Base-by-base conservation (phyloP, 208 protist genomes). In the Acanthamoeba comandoni region DNA sequence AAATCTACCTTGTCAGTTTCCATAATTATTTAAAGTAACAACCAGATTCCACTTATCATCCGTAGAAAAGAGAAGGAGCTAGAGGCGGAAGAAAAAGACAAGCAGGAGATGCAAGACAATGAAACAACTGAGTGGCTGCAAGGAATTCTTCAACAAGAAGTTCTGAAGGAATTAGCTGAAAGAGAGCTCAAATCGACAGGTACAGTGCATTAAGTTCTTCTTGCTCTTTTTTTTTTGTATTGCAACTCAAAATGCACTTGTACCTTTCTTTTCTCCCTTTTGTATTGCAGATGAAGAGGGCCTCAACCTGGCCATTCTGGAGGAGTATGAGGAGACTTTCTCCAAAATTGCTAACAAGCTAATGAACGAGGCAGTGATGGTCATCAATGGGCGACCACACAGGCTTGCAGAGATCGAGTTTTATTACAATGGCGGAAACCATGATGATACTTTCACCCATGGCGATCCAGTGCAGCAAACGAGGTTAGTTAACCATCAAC, bases 401-500 rank as follows among this genome's bases (percentile, higher is more conserved):
- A 82, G 71, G 9, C 49, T 89, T 22, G 80, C 62, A 9, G 80
- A 89, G 43, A 51, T 89, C 35, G 80, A 89, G 60, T 89, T 49
- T 62, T 89, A 89, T 51, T 71, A 73, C 39, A 51, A 89, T 29
- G 80, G 80, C 0, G 60, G 60, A 15, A 89, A 89, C n/a, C 80
- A 89, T 15, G 39, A 73, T 48, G 80, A 89, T 48, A 89, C 62
- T 51, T 89, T 89, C 80, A 89, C 80, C 11, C 80, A 89, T n/a
- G 69, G 80, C 58, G 80, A 89, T 43, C 5, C 11, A 2, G 60
- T 67, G 12, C 80, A 89, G 80, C 80, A 89, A 43, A 89, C 80
- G 15, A n/a, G n/a, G n/a, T n/a, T n/a, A n/a, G n/a, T n/a, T n/a
- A n/a, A n/a, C n/a, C n/a, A n/a, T n/a, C n/a, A n/a, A n/a, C n/a